Evolutionary conservation across 1,284 basidiomycete genomes (phyloP).

Genomic region (Phenoliferia sp.): DNA sequence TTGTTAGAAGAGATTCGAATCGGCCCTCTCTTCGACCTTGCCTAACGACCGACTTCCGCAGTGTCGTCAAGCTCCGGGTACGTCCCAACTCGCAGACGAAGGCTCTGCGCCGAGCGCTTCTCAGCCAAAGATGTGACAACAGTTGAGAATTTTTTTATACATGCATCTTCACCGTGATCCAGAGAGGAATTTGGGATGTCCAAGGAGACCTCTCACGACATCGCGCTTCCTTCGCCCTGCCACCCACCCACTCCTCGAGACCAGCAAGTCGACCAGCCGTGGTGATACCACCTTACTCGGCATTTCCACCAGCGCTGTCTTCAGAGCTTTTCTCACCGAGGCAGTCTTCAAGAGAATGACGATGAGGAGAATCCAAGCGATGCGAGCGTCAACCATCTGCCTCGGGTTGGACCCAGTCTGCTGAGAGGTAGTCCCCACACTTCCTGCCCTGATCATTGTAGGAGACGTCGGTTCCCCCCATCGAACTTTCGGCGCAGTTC

Average conservation of each 20-base stretch:
- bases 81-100: too few species aligned
- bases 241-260: not conserved
- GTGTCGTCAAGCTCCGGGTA: too few species aligned
- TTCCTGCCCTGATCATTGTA: not conserved
- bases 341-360: not conserved
- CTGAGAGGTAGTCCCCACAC: not conserved
- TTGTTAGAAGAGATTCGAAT: too few species aligned
- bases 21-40: too few species aligned
- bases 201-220: not conserved
- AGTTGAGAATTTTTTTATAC: too few species aligned
- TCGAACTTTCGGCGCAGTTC: not conserved
- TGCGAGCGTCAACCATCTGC: not conserved
- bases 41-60: too few species aligned
- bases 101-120: too few species aligned
- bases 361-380: not conserved
- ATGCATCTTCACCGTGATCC: too few species aligned
- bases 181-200: too few species aligned
- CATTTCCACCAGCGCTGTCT: not conserved
- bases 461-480: not conserved
- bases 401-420: not conserved
- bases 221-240: not conserved
- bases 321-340: not conserved
- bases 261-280: not conserved
- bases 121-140: too few species aligned
- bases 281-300: not conserved